Evolutionary conservation across 228 moss, liverwort and hornwort species (phyloP), one percentile per base, ranked within the genome.

Genomic region (Sphagnum fallax): DNA sequence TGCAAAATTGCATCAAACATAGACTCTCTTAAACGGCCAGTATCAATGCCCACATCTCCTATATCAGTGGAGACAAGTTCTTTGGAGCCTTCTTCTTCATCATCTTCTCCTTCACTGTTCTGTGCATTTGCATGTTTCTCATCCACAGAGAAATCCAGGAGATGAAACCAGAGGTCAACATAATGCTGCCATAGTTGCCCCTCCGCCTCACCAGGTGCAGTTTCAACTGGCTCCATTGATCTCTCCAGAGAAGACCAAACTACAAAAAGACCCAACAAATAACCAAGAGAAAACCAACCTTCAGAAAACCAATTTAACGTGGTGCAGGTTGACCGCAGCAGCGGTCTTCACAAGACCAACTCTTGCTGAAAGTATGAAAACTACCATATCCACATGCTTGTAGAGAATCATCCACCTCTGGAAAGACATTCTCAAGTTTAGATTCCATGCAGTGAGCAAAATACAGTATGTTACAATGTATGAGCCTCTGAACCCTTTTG

Each of bases 161-260:
- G 77, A 68, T 83, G 80, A 67, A 82, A 89, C 95, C 95, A 95
- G 48, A 95, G 76, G 68, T 92, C 92, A 50, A 91, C 90, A 81
- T 95, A 95, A 66, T 95, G 84, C 18, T 83, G 87, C 92, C 92
- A 95, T 64, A 95, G 74, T 51, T 76, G 84, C 71, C 76, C 67
- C 53, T 78, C 77, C 62, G 74, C 74, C 52, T 85, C 92, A 66
- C 84, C 87, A 13, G 52, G 55, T 69, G 81, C 48, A 50, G 66
- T 75, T 68, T 92, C 84, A 60, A 81, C 53, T 9, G 87, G 87
- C 53, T 95, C 92, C 87, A 92, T 92, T 62, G 95, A 80, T 77
- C 92, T 89, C 81, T 95, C 89, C 75, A 95, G 78, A 73, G 95
- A 92, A 59, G 95, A 95, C 95, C 95, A 95, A 15, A 91, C 95